Base-by-base conservation (phyloP, 495 filamentous ascomycete genomes). In the Aspergillus coremiiformis region DNA sequence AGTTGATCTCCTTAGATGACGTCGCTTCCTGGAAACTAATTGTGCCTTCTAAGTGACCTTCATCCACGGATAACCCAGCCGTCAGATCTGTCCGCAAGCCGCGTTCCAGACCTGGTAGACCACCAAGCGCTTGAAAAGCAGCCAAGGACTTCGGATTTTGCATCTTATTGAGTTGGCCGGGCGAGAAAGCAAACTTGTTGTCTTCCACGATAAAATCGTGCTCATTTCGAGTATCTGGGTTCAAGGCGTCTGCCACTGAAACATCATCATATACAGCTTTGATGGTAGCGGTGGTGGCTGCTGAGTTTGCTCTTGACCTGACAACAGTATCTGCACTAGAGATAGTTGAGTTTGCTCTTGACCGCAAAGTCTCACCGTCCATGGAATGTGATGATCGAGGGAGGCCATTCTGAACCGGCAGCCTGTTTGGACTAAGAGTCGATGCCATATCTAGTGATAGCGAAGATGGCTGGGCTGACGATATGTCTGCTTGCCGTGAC, bases 141-240 rank as follows among this genome's bases (percentile, higher is more conserved):
- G 84, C 73, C 14, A 89, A 65, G 44, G 78, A 87, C 66, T 90
- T 90, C 9, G 86, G 86, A 55, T 87, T 83, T 29, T 86, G 73
- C 70, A 87, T 77, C 59, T 89, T 90, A 60, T 82, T 84, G 41
- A 90, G 68, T 61, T 86, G 78, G 7, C 86, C 86, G 0, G 84
- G 80, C 9, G 76, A 82, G 57, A 82, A 89, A 32, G 83, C 84
- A 58, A 89, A 90, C 3, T 79, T 80, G 56, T 85, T 89, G 51
- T 87, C 69, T 12, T 76, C 66, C 3, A 86, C 78, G 15, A 77
- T 55, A 63, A 87, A 89, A 57, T 86, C 83, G 9, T 66, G 67
- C 51, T 85, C 82, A 51, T 75, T 77, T 8, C 79, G 80, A 44
- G 78, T 77, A 64, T 90, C 85, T 0, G 88, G 83, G 6, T 72